A percentile compares a stretch with the other conserved stretches of the same genome.
Evolutionary conservation across 345 rosid genomes (phyloP).

Genomic region (Salix brachista): DNA sequence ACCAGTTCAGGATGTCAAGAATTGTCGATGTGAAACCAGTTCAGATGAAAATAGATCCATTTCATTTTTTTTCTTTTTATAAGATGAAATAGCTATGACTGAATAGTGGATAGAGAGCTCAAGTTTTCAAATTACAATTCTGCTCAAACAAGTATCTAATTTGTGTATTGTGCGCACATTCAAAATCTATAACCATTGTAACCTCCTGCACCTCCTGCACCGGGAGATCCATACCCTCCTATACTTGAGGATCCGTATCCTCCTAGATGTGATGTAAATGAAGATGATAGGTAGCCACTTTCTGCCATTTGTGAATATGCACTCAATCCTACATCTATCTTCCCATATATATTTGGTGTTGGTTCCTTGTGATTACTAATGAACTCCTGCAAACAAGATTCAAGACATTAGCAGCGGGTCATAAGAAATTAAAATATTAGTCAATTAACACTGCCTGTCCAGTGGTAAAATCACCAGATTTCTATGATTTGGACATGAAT

Average conservation of each 20-base stretch:
- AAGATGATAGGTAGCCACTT: conserved; percentile 20
- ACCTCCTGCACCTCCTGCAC: conserved; percentile 23
- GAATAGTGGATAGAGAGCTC: background rate
- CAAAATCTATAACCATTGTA: conserved; percentile 25
- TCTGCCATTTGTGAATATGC: conserved; percentile 30
- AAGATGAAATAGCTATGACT: background rate
- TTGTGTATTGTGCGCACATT: background rate
- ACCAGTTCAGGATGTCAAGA: too few species aligned
- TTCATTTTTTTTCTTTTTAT: background rate
- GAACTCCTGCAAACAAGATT: too few species aligned
- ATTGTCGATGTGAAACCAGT: too few species aligned
- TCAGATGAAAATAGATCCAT: background rate
- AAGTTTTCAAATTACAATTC: background rate
- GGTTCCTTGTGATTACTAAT: conserved; percentile 24
- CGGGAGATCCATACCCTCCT: conserved; percentile 26
- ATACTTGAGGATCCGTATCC: conserved; percentile 19
- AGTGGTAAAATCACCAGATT: background rate
- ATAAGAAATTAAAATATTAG: background rate
- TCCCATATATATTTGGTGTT: conserved; percentile 20
- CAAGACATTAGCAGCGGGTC: background rate
- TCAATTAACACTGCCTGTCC: background rate
- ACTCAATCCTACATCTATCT: conserved; percentile 20
- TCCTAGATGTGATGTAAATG: conserved; percentile 8
- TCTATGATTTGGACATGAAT: background rate
- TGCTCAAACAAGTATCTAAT: background rate